Evolutionary conservation across 495 filamentous ascomycete genomes (phyloP).

Genomic region (Antarctomyces pellizariae): DNA sequence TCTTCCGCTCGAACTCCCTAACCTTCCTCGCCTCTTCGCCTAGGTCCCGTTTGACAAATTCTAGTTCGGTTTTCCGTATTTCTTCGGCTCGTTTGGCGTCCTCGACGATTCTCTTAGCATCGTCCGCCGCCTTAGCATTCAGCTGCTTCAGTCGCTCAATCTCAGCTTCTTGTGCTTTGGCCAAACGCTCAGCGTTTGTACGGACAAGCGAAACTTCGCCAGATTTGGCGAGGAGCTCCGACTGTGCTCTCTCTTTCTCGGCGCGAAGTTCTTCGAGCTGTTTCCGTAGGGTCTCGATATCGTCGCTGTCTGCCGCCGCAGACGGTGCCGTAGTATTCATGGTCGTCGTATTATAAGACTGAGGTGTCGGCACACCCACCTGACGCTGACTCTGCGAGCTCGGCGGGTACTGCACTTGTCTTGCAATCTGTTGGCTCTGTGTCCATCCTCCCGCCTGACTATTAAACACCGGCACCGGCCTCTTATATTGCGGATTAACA

Average conservation of each 20-base stretch:
- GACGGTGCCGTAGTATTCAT: too few species aligned
- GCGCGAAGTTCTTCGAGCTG: conserved; percentile 9
- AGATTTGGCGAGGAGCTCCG: conserved; percentile 9
- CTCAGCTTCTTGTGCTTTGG: conserved; percentile 21
- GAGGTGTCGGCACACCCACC: too few species aligned
- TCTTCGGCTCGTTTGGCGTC: conserved; percentile 21
- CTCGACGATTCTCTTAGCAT: conserved; percentile 20
- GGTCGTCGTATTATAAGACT: too few species aligned
- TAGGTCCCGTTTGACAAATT: conserved; percentile 27
- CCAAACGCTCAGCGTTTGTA: conserved; percentile 22
- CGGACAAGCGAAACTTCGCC: conserved; percentile 29
- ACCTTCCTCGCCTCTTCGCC: conserved; percentile 17
- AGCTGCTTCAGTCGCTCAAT: conserved; percentile 20
- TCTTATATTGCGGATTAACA: too few species aligned
- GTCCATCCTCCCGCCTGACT: too few species aligned
- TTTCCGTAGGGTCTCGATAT: conserved; percentile 5
- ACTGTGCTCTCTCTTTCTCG: conserved; percentile 6
- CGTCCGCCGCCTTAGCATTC: conserved; percentile 19
- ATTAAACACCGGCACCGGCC: too few species aligned
- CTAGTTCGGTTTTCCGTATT: conserved; percentile 22
- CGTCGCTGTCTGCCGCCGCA: too few species aligned
- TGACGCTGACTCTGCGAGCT: too few species aligned
- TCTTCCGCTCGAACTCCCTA: conserved; percentile 14
- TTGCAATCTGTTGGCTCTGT: too few species aligned
- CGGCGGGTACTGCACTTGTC: too few species aligned